These are phyloP conservation scores for Pythium dissimile DNA, from an alignment of 352 stramenopile species.

Conservation along the genomic window DNA sequence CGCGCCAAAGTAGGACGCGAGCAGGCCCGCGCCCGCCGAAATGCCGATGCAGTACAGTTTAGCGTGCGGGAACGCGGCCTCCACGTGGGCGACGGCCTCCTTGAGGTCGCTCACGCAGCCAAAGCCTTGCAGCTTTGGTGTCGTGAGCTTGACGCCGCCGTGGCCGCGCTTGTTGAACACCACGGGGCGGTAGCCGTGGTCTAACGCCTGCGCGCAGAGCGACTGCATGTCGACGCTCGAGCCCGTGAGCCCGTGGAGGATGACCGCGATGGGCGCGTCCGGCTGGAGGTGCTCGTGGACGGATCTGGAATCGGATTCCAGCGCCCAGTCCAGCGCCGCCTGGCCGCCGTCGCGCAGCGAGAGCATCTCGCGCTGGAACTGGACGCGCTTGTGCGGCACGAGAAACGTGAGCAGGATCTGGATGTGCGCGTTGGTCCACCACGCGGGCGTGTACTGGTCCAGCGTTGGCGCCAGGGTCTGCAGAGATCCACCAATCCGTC, in stretches of 20 bases:
- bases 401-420: slow-evolving; percentile 71
- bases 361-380: slow-evolving; percentile 60
- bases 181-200: slow-evolving; percentile 63
- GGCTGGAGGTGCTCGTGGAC: not conserved
- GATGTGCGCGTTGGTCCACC: slow-evolving; percentile 71
- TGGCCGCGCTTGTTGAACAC: slow-evolving; percentile 85
- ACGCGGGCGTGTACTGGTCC: slow-evolving; percentile 57
- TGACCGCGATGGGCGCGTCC: slow-evolving; percentile 51
- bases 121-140: slow-evolving; percentile 69
- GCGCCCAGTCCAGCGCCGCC: slow-evolving; percentile 60
- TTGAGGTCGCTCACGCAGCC: slow-evolving; percentile 61
- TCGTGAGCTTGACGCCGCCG: slow-evolving; percentile 55
- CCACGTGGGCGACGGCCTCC: slow-evolving; percentile 46
- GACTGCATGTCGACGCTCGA: slow-evolving; percentile 61
- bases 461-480: slow-evolving; percentile 41
- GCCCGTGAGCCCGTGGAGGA: slow-evolving; percentile 70
- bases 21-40: slow-evolving; percentile 61
- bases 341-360: slow-evolving; percentile 54
- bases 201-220: slow-evolving; percentile 59
- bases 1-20: slow-evolving; percentile 74
- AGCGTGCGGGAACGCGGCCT: slow-evolving; percentile 39
- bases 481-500: not conserved
- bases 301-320: slow-evolving; percentile 28
- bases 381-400: slow-evolving; percentile 45
- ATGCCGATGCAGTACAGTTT: slow-evolving; percentile 66